These are phyloP conservation scores for Agrocybe praecox DNA, from an alignment of 768 basidiomycete genomes.

Conservation along the genomic window DNA sequence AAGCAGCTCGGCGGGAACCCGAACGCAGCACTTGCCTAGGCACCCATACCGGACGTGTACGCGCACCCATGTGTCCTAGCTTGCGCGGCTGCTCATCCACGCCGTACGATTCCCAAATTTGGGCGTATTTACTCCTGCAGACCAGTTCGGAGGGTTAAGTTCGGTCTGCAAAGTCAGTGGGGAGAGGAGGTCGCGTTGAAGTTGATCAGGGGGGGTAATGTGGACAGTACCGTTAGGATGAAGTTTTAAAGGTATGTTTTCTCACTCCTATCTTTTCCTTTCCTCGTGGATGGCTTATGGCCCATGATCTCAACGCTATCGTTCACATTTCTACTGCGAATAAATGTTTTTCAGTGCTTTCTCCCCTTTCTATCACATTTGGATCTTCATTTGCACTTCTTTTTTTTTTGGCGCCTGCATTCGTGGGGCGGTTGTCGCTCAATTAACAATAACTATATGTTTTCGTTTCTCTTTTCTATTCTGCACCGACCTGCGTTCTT, in stretches of 20 bases:
- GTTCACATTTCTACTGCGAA: no score
- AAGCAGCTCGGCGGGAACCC: background rate
- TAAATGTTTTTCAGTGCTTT: background rate
- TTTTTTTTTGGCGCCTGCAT: no score
- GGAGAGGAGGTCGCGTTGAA: constrained; percentile 99
- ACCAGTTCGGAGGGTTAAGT: constrained; percentile 98
- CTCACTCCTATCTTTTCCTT: background rate
- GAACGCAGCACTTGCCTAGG: background rate
- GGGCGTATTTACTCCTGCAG: constrained; percentile 93
- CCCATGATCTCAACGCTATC: no score
- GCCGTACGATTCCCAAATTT: constrained; percentile 89
- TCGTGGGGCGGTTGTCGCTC: no score
- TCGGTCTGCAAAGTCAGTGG: constrained; percentile 90
- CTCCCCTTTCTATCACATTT: background rate
- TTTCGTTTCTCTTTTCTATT: background rate
- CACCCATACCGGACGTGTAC: constrained; percentile 57
- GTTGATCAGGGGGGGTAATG: constrained; percentile 89
- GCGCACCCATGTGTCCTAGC: constrained; percentile 83
- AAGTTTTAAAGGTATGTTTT: constrained; percentile 81
- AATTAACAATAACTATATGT: no score
- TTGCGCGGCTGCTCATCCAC: constrained; percentile 81
- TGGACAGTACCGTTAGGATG: constrained; percentile 84
- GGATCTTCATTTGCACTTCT: no score
- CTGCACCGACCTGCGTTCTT: no score
- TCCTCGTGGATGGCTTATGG: background rate